Evolutionary conservation across 139 green algal genomes (phyloP), one percentile per base, ranked within the genome.

Genomic region (Coccomyxa sp.): DNA sequence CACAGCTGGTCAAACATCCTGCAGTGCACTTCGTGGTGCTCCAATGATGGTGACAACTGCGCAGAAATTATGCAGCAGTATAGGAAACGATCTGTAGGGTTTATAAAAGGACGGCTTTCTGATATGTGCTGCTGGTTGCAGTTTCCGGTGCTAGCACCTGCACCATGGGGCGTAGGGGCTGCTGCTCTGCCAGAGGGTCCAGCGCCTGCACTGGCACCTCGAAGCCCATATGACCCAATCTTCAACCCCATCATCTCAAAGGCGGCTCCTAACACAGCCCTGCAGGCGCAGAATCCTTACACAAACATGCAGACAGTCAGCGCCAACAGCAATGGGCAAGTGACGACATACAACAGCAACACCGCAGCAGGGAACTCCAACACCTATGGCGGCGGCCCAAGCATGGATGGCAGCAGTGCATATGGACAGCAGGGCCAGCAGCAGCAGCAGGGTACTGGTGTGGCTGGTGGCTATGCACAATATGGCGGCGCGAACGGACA

Each of bases 221-320:
- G 18, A 25, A 71, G 63, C 63, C 63, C 63, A 25, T 77, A 77
- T n/a, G 27, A 77, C 71, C 71, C 71, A 15, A 77, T 77, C 12
- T 77, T 77, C 71, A 77, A 77, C 71, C 71, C 71, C 27, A 77
- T 77, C 71, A 77, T 77, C n/a, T 31, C 71, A 25, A 77, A 51
- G 27, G 31, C 71, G 21, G 71, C 16, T 1, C 27, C 71, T 10
- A 77, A 32, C 71, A 77, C 71, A 45, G 12, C 1, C 12, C 14
- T 77, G 71, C 71, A 77, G 12, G n/a, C 71, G 71, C 71, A 77
- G 71, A 38, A 25, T 45, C 3, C 71, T 38, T 18, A 30, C 71
- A 77, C 71, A 15, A 31, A 31, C 71, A 77, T 77, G 71, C 25
- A 77, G 71, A 77, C 71, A 1, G 71, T 77, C 23, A 77, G 23